A percentile compares a stretch with the other conserved stretches of the same genome.
phyloP scores from a whole-genome alignment of 495 filamentous ascomycete species.

The Neurospora hispaniola region DNA sequence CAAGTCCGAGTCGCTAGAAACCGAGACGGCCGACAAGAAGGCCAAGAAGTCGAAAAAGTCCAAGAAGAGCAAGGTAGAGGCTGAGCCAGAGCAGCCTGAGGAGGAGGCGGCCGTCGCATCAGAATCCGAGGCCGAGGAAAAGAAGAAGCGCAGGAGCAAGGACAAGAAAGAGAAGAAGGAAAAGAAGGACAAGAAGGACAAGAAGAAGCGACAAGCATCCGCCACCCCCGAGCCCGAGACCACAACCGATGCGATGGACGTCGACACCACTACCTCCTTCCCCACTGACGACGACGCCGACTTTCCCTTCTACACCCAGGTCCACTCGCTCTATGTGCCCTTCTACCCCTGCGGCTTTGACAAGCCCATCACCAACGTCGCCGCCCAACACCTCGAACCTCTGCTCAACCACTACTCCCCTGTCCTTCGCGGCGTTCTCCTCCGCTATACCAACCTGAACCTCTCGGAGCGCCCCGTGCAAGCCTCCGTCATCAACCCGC shows the following conservation, averaged over 20 bases:
- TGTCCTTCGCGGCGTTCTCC: constrained; percentile 32
- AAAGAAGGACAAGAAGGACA: constrained; percentile 9
- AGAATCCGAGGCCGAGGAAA: constrained; percentile 1
- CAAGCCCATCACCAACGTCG: constrained; percentile 32
- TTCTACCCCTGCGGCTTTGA: constrained; percentile 36
- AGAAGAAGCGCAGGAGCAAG: constrained; percentile 19
- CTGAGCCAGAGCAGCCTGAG: background rate
- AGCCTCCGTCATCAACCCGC: constrained; percentile 17
- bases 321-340: constrained; percentile 37
- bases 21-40: constrained; percentile 6
- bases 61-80: constrained; percentile 16
- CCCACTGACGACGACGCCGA: constrained; percentile 5
- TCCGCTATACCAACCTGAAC: constrained; percentile 36
- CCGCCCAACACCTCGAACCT: constrained; percentile 34
- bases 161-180: constrained; percentile 12
- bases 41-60: constrained; percentile 16
- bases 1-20: constrained; percentile 5
- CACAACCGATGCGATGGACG: constrained; percentile 16
- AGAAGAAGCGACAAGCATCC: constrained; percentile 5
- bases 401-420: constrained; percentile 38
- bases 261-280: constrained; percentile 6
- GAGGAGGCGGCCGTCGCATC: constrained; percentile 2
- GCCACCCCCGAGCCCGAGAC: constrained; percentile 6
- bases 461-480: constrained; percentile 32
- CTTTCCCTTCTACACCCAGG: constrained; percentile 39